Evolutionary conservation across 1,284 basidiomycete genomes (phyloP), one percentile per base, ranked within the genome.

Genomic region (Irpex sp.): DNA sequence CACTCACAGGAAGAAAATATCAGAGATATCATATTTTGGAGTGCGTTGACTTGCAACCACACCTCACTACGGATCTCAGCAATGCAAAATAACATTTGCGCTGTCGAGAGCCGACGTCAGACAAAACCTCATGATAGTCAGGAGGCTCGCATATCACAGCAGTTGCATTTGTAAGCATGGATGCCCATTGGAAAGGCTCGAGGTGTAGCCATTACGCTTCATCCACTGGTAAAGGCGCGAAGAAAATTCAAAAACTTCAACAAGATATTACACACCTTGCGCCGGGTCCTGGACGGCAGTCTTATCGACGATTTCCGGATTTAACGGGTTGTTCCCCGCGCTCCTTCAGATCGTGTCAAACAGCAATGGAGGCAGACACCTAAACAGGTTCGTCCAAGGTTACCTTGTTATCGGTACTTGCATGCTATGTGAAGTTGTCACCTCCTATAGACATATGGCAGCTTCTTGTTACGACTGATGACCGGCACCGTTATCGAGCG

Each of bases 401-500:
- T 60, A 60, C 64, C 64, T 60, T 35, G 35, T 33, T 31, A 57
- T 58, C 59, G 64, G 64, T 50, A 35, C 64, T 55, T 59, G 53
- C 54, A 59, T 58, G n/a, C 31, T 58, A 58, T 65, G 64, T 65
- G 64, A 65, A 61, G 58, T 55, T 53, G 11, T 46, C 19, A 35
- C 31, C 61, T 51, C 54, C 43, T 65, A 65, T 62, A 62, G 64
- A 11, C 59, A 62, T 26, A 57, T 13, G 33, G 61, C 59, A 49
- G 11, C 54, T 59, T 59, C 58, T 35, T 55, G 36, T 21, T 35
- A 57, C 5, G 13, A 60, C 21, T 55, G 61, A 62, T 62, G 47
- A 11, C 61, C 61, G 58, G 61, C 21, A 37, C 15, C 15, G 46
- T n/a, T 47, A 19, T 9, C 19, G 26, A 35, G 19, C 46, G 55